Conservation (phyloP, 2,329 filamentous ascomycete genomes). For the Aspergillus sp. region DNA sequence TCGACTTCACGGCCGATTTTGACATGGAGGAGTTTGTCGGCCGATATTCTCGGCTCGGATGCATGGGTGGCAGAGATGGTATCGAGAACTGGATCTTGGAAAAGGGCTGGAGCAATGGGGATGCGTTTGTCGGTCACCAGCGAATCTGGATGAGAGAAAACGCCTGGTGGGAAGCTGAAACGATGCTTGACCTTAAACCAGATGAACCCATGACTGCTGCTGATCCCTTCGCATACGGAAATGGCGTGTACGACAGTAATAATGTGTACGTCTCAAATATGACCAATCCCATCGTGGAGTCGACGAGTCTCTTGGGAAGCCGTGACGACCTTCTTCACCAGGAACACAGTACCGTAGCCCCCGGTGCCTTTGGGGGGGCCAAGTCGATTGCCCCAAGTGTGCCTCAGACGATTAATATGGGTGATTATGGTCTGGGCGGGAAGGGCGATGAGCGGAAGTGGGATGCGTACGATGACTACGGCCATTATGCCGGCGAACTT, state of each 20-base stretch:
- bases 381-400: constrained; percentile 44
- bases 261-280: constrained; percentile 51
- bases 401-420: constrained; percentile 50
- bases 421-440: constrained; percentile 76
- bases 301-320: constrained; percentile 57
- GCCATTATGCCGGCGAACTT: constrained; percentile 58
- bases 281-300: constrained; percentile 51
- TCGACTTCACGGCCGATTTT: constrained; percentile 96
- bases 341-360: constrained; percentile 43
- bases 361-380: constrained; percentile 44
- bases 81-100: constrained; percentile 92
- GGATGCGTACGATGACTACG: constrained; percentile 62
- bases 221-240: constrained; percentile 45
- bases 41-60: constrained; percentile 75
- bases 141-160: constrained; percentile 91
- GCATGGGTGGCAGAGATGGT: constrained; percentile 80
- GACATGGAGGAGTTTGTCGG: constrained; percentile 85
- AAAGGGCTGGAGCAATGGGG: constrained; percentile 95
- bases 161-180: constrained; percentile 97
- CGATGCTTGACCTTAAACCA: constrained; percentile 83
- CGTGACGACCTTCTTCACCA: constrained; percentile 58
- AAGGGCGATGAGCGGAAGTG: constrained; percentile 76
- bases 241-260: constrained; percentile 59
- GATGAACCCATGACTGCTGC: constrained; percentile 37
- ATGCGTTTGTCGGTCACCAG: constrained; percentile 83